Percentiles rank a stretch among this genome's conserved stretches.
These are phyloP conservation scores for Penicillium paxilli DNA, from an alignment of 495 filamentous ascomycete genomes.

Conservation along the genomic window DNA sequence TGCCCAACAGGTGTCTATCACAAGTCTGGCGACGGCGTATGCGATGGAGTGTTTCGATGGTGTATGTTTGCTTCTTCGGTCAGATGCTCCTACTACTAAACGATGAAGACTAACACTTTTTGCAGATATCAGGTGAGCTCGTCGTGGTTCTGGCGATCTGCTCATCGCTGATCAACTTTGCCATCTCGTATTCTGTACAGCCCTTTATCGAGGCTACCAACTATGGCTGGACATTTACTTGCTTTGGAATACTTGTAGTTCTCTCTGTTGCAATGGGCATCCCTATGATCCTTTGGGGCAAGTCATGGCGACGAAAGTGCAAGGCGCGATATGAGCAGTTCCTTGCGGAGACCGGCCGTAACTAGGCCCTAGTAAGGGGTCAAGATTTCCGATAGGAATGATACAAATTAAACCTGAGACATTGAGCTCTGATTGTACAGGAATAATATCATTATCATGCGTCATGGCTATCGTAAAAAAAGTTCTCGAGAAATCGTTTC, in stretches of 20 bases:
- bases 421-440: too few species aligned
- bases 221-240: conserved; percentile 34
- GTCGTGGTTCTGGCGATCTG: conserved; percentile 36
- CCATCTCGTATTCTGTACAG: conserved; percentile 34
- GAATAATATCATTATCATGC: neutral
- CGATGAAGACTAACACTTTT: neutral
- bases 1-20: conserved; percentile 37
- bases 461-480: neutral
- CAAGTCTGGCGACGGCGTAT: conserved; percentile 39
- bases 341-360: conserved; percentile 18
- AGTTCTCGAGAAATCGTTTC: neutral
- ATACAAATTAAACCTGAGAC: too few species aligned
- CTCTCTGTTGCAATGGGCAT: conserved; percentile 18
- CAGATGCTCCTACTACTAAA: neutral
- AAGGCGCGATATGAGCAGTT: conserved; percentile 28
- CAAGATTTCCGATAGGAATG: too few species aligned
- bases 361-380: too few species aligned
- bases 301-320: conserved; percentile 27
- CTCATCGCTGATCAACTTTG: conserved; percentile 33
- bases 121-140: conserved; percentile 33
- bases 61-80: conserved; percentile 13
- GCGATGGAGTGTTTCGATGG: conserved; percentile 40
- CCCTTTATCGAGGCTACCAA: conserved; percentile 30
- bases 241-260: conserved; percentile 24
- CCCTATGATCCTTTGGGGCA: conserved; percentile 31